Evolutionary conservation across 108 stramenopile genomes (phyloP).

Genomic region (Parietichytrium sp.): DNA sequence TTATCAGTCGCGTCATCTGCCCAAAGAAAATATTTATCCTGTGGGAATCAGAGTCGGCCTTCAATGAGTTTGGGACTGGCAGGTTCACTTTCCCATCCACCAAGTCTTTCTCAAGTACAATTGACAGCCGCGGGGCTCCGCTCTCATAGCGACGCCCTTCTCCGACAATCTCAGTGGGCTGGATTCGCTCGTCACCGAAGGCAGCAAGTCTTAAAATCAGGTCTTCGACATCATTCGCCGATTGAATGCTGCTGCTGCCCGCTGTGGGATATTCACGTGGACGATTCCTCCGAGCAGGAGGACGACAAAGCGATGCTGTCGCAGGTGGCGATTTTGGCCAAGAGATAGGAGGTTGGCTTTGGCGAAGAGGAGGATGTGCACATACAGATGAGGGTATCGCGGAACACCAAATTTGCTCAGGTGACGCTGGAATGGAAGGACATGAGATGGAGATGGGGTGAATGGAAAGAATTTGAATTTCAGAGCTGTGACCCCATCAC

Average conservation of each 20-base stretch:
- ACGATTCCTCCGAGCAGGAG: no score
- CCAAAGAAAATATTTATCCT: not conserved
- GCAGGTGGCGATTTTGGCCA: no score
- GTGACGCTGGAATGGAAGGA: no score
- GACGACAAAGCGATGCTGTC: no score
- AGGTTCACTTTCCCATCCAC: not conserved
- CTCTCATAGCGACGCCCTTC: not conserved
- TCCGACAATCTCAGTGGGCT: not conserved
- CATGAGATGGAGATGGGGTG: no score
- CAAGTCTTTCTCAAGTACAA: not conserved
- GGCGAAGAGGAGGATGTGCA: no score
- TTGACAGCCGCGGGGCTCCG: not conserved
- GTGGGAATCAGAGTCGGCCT: not conserved
- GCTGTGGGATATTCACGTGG: no score
- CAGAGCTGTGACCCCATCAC: slow-evolving; percentile 14
- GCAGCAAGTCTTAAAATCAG: not conserved
- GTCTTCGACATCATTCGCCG: not conserved
- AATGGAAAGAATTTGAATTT: not conserved
- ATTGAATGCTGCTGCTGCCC: no score
- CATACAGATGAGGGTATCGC: no score
- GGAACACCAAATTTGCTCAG: no score
- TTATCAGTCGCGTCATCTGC: not conserved
- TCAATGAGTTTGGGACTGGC: not conserved
- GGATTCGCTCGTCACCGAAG: not conserved
- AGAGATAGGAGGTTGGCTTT: no score